A percentile compares a stretch with the other conserved stretches of the same genome.
phyloP scores from a whole-genome alignment of 768 basidiomycete species.

The Stropharia rugosoannulata region DNA sequence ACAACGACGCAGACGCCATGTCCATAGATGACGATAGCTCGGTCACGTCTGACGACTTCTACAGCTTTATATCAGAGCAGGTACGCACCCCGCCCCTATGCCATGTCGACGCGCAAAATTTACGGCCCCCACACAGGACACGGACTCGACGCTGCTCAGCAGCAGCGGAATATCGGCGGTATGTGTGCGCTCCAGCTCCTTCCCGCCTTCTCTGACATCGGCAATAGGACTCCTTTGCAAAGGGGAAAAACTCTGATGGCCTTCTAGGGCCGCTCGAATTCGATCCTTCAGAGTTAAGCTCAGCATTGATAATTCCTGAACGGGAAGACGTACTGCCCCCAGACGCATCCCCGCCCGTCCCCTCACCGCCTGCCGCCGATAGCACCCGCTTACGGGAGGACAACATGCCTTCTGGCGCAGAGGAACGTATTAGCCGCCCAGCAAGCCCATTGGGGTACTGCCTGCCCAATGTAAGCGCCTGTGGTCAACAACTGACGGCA shows the following conservation, averaged over 20 bases:
- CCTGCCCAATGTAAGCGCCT: conserved; percentile 2
- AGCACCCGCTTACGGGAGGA: not conserved
- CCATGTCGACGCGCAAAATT: not conserved
- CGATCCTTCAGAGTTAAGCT: conserved; percentile 10
- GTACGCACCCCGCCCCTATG: conserved; percentile 1
- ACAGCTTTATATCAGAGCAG: conserved; percentile 18
- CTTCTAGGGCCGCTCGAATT: not conserved
- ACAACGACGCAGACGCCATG: not conserved
- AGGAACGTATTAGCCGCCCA: not conserved
- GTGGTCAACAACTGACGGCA: not conserved
- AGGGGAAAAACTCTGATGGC: conserved; percentile 1
- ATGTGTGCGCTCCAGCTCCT: not conserved
- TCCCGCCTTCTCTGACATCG: not conserved
- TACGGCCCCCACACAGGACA: not conserved
- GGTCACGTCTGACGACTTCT: conserved; percentile 18
- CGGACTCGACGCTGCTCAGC: conserved; percentile 5
- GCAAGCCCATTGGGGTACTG: not conserved
- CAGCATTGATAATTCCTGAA: conserved; percentile 5
- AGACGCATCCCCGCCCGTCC: conserved; percentile 3
- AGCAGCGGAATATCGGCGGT: not conserved
- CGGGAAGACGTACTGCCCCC: conserved; percentile 7
- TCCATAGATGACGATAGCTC: conserved; percentile 11
- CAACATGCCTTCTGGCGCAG: not conserved
- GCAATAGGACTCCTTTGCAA: not conserved
- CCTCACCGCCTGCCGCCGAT: not conserved